These are phyloP conservation scores for Colletotrichum lentis DNA, from an alignment of 2,329 filamentous ascomycete species.

Conservation along the genomic window DNA sequence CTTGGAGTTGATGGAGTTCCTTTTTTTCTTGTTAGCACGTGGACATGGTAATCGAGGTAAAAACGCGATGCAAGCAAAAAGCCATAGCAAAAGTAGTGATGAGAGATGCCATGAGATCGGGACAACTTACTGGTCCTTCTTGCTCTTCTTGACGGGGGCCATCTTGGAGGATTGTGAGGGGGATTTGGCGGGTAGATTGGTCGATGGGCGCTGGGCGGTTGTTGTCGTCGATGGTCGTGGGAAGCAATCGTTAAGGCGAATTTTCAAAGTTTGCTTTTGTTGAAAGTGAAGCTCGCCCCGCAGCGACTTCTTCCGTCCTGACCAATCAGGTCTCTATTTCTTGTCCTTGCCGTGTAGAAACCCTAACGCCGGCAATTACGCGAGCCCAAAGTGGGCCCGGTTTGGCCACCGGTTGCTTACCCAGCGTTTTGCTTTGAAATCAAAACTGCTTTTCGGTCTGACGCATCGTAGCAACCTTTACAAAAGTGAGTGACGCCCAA, in stretches of 20 bases:
- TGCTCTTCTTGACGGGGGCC: slow-evolving; percentile 77
- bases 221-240: slow-evolving; percentile 28
- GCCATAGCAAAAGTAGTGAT: neutral
- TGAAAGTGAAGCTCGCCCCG: neutral
- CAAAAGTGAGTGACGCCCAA: slow-evolving; percentile 34
- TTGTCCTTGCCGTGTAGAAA: neutral
- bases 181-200: slow-evolving; percentile 44
- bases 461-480: slow-evolving; percentile 37
- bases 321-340: too few relatives aligned
- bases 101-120: too few relatives aligned
- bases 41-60: neutral
- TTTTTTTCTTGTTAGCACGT: neutral
- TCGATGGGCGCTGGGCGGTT: slow-evolving; percentile 34
- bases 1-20: slow-evolving; percentile 64
- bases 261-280: slow-evolving; percentile 18
- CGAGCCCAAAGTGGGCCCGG: slow-evolving; percentile 22
- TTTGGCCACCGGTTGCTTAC: slow-evolving; percentile 31
- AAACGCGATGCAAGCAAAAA: neutral
- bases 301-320: neutral
- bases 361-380: slow-evolving; percentile 11
- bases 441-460: slow-evolving; percentile 49
- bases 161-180: slow-evolving; percentile 62
- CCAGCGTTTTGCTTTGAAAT: slow-evolving; percentile 62
- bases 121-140: slow-evolving; percentile 74
- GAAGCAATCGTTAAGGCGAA: neutral